Conservation (phyloP, 352 stramenopile genomes). For the Phytopythium boreale region DNA sequence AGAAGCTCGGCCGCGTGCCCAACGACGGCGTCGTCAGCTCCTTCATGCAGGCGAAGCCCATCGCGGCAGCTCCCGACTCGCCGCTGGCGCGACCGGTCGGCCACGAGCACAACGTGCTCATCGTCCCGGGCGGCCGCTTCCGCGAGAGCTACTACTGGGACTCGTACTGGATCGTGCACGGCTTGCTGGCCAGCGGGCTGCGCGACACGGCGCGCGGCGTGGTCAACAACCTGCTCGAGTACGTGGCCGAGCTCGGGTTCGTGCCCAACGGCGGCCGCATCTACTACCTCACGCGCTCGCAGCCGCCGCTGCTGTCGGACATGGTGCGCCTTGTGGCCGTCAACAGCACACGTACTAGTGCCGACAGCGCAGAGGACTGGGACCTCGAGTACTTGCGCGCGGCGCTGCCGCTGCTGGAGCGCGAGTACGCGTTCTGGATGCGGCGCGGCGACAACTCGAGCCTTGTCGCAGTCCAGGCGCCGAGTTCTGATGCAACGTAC, state of each 20-base stretch:
- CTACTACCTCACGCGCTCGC: slow-evolving; percentile 90
- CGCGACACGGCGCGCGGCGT: slow-evolving; percentile 66
- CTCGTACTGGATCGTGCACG: slow-evolving; percentile 91
- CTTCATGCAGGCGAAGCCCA: slow-evolving; percentile 37
- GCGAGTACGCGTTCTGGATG: slow-evolving; percentile 88
- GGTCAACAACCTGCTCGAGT: slow-evolving; percentile 86
- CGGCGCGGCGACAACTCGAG: slow-evolving; percentile 38
- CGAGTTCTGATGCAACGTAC: slow-evolving; percentile 17
- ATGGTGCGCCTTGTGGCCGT: slow-evolving; percentile 76
- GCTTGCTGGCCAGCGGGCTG: slow-evolving; percentile 84
- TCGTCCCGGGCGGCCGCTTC: slow-evolving; percentile 90
- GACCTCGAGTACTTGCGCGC: slow-evolving; percentile 36
- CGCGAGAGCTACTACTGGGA: slow-evolving; percentile 94
- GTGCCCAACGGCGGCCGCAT: slow-evolving; percentile 89
- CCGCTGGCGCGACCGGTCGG: slow-evolving; percentile 53
- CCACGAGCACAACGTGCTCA: slow-evolving; percentile 51
- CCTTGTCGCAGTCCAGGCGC: slow-evolving; percentile 18
- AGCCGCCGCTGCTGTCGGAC: slow-evolving; percentile 88
- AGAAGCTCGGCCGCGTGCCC: slow-evolving; percentile 55
- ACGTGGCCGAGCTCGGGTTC: slow-evolving; percentile 83
- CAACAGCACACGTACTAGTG: slow-evolving; percentile 16
- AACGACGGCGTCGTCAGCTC: slow-evolving; percentile 50
- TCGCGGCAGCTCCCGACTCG: slow-evolving; percentile 68
- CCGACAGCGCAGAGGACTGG: slow-evolving; percentile 31
- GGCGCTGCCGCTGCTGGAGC: slow-evolving; percentile 62